Percentiles rank a stretch among this genome's conserved stretches.
Evolutionary conservation across 176 grass and related monocot species (phyloP).

Genomic region (Bothriochloa decipiens): DNA sequence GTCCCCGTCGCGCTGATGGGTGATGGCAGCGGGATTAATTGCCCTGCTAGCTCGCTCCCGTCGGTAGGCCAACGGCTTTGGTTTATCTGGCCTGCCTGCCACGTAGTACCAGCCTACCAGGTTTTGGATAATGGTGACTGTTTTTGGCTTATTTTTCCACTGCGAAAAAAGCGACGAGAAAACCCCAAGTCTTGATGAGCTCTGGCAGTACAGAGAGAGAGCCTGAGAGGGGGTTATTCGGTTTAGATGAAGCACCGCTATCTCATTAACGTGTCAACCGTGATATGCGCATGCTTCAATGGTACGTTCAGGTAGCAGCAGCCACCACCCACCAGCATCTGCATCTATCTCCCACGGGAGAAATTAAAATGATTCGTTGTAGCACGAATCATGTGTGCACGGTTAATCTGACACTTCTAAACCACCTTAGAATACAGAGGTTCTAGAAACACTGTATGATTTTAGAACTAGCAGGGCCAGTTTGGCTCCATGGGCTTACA

Average conservation of each 20-base stretch:
- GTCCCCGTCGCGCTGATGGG: background rate
- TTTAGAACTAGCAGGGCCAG: background rate
- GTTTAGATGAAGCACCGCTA: background rate
- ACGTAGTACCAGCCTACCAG: background rate
- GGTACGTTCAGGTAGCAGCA: background rate
- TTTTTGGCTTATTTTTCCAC: background rate
- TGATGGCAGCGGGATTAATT: constrained; percentile 32
- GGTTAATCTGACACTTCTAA: too few species aligned
- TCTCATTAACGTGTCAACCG: background rate
- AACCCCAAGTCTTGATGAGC: background rate
- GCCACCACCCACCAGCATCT: background rate
- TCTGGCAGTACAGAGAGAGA: background rate
- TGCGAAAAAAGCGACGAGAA: background rate
- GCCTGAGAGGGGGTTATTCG: background rate
- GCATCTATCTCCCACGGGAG: background rate
- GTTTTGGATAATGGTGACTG: constrained; percentile 8
- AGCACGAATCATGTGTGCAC: background rate
- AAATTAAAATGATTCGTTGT: background rate
- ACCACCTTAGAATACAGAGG: background rate
- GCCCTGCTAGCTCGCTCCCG: background rate
- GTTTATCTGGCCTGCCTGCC: background rate
- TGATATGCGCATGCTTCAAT: background rate
- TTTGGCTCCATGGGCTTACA: background rate
- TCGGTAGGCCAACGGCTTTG: background rate
- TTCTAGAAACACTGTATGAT: background rate